phyloP scores from a whole-genome alignment of 768 basidiomycete genomes.

The Mycena alexandri region DNA sequence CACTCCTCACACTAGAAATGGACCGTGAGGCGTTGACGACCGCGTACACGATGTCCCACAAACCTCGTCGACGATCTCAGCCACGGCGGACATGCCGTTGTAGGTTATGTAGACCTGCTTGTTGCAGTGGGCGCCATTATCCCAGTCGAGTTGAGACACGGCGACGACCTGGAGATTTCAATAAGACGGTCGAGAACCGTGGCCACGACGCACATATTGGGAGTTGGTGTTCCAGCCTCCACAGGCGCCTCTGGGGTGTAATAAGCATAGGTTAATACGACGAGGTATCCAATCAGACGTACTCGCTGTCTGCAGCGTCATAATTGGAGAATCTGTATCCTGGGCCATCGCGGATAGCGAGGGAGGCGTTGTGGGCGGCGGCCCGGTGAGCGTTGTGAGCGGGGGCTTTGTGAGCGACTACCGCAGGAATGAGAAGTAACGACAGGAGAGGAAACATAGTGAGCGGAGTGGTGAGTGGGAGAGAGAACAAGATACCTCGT shows the following conservation, averaged over 20 bases:
- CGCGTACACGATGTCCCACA: conserved; percentile 1
- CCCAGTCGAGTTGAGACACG: conserved; percentile 38
- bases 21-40: background rate
- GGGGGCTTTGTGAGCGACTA: conserved; percentile 10
- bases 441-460: conserved; percentile 27
- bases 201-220: conserved; percentile 20
- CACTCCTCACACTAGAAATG: conserved; percentile 49
- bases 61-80: conserved; percentile 51
- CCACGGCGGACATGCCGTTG: conserved; percentile 46
- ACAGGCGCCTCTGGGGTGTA: conserved; percentile 19
- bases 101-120: conserved; percentile 51
- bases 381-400: background rate
- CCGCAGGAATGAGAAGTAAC: conserved; percentile 24
- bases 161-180: conserved; percentile 23
- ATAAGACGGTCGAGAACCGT: background rate
- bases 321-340: conserved; percentile 24
- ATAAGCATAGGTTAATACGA: background rate
- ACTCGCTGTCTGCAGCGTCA: conserved; percentile 5
- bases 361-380: background rate
- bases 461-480: conserved; percentile 9
- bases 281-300: background rate
- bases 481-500: background rate
- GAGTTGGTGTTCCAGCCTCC: conserved; percentile 11
- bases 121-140: conserved; percentile 48
- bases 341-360: background rate